These are phyloP conservation scores for Circinella minor DNA, from an alignment of 371 early-diverging fungal genomes.

Conservation along the genomic window DNA sequence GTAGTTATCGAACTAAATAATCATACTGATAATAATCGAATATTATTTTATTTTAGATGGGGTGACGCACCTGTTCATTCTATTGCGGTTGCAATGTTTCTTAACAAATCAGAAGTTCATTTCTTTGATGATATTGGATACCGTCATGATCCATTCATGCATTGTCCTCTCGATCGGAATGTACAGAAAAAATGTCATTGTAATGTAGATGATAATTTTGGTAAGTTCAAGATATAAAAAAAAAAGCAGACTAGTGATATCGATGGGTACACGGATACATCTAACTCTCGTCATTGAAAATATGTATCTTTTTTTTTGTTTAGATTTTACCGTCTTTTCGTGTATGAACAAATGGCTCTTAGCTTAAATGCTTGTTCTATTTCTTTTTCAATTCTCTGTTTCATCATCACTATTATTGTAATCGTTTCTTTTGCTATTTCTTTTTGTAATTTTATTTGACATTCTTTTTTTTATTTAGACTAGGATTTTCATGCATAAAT, in stretches of 20 bases:
- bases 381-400: neutral
- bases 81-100: conserved; percentile 73
- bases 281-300: no score
- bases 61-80: conserved; percentile 98
- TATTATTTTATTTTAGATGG: conserved; percentile 58
- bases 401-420: neutral
- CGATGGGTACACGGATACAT: neutral
- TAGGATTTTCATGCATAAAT: no score
- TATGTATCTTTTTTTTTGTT: neutral
- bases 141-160: conserved; percentile 66
- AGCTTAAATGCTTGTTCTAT: neutral
- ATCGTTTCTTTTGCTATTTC: neutral
- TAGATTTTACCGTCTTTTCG: conserved; percentile 6
- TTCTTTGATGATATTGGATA: conserved; percentile 91
- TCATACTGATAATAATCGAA: neutral
- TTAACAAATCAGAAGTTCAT: conserved; percentile 75
- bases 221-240: conserved; percentile 32
- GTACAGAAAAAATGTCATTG: conserved; percentile 69
- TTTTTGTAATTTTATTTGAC: no score
- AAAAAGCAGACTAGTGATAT: neutral
- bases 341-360: conserved; percentile 8
- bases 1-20: no score
- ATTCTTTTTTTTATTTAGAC: no score
- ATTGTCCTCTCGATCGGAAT: conserved; percentile 66
- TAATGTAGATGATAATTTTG: conserved; percentile 57